phyloP scores from a whole-genome alignment of 140 eudicot species.

The Senecio squalidus region DNA sequence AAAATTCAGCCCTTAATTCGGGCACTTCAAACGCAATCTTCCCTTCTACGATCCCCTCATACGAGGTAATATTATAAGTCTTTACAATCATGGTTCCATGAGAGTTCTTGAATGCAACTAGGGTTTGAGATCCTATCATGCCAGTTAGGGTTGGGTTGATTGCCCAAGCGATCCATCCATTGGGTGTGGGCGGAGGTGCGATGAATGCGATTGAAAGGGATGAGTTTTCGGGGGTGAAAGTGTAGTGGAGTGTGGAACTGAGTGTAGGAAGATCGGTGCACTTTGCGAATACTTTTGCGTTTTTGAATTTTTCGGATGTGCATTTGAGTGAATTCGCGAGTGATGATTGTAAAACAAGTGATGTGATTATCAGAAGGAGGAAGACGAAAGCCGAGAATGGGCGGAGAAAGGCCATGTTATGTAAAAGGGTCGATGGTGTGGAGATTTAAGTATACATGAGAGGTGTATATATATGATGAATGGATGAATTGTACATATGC shows the following conservation, averaged over 20 bases:
- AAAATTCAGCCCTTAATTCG: slow-evolving; percentile 30
- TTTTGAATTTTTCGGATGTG: slow-evolving; percentile 32
- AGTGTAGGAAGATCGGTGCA: slow-evolving; percentile 64
- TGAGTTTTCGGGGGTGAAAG: slow-evolving; percentile 40
- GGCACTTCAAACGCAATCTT: slow-evolving; percentile 41
- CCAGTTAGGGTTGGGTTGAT: slow-evolving; percentile 66
- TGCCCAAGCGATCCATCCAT: slow-evolving; percentile 86
- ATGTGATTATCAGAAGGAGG: too few relatives aligned
- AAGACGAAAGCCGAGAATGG: too few relatives aligned
- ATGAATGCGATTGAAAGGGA: slow-evolving; percentile 54
- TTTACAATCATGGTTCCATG: slow-evolving; percentile 43
- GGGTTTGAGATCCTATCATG: slow-evolving; percentile 62
- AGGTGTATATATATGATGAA: too few relatives aligned
- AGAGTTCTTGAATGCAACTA: slow-evolving; percentile 50
- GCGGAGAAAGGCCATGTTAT: too few relatives aligned
- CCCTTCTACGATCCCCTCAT: slow-evolving; percentile 28
- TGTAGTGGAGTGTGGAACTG: slow-evolving; percentile 63
- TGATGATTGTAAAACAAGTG: too few relatives aligned
- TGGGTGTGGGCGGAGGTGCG: slow-evolving; percentile 61
- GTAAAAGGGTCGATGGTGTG: too few relatives aligned
- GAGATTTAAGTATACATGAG: too few relatives aligned
- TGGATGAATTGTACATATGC: too few relatives aligned
- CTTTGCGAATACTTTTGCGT: slow-evolving; percentile 32
- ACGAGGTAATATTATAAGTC: slow-evolving; percentile 55
- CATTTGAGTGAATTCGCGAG: slow-evolving; percentile 35